These are phyloP conservation scores for Agrocybe pediades DNA, from an alignment of 768 basidiomycete genomes.

Conservation along the genomic window DNA sequence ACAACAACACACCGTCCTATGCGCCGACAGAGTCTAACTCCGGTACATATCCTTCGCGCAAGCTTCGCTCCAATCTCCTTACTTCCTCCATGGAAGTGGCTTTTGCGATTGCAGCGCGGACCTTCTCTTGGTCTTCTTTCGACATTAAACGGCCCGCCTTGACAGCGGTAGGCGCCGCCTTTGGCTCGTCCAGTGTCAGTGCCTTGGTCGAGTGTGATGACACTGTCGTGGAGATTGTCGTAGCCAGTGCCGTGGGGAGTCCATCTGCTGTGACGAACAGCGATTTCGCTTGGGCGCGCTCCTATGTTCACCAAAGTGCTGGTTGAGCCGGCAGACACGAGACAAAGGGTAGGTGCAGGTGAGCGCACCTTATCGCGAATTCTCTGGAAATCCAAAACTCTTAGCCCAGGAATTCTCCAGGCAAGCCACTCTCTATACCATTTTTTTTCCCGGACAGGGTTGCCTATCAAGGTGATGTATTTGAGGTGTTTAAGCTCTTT, in stretches of 20 bases:
- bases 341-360: slow-evolving; percentile 34
- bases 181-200: slow-evolving; percentile 80
- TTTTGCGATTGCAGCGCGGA: slow-evolving; percentile 84
- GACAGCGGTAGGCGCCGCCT: slow-evolving; percentile 49
- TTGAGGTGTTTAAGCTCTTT: slow-evolving; percentile 75
- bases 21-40: slow-evolving; percentile 78
- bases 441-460: slow-evolving; percentile 88
- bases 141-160: slow-evolving; percentile 89
- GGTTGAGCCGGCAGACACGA: slow-evolving; percentile 13
- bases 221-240: slow-evolving; percentile 72
- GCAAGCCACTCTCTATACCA: slow-evolving; percentile 97
- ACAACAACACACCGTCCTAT: slow-evolving; percentile 30
- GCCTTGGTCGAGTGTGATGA: slow-evolving; percentile 67
- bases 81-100: slow-evolving; percentile 94
- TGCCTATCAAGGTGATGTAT: slow-evolving; percentile 77
- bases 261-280: slow-evolving; percentile 83
- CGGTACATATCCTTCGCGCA: slow-evolving; percentile 85
- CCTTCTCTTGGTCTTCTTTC: slow-evolving; percentile 86
- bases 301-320: slow-evolving; percentile 46
- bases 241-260: slow-evolving; percentile 78
- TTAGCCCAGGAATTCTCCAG: slow-evolving; percentile 81
- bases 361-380: slow-evolving; percentile 89
- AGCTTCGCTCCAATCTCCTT: slow-evolving; percentile 75
- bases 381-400: slow-evolving; percentile 94
- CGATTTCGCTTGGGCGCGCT: slow-evolving; percentile 71